These are phyloP conservation scores for Solanum paucissectum DNA, from an alignment of 257 asterid genomes.

Conservation along the genomic window DNA sequence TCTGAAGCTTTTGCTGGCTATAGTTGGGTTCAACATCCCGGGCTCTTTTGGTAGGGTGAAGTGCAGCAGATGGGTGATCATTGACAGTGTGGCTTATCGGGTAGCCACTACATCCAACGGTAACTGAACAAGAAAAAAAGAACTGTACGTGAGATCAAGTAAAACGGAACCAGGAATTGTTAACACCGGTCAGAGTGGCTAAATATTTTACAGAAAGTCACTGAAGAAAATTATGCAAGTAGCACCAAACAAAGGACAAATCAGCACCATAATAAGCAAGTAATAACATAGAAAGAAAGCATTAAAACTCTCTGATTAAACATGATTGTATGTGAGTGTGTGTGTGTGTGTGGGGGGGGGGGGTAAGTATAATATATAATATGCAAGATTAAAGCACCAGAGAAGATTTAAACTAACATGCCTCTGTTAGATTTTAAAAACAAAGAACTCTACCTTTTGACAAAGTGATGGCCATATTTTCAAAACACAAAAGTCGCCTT, in stretches of 20 bases:
- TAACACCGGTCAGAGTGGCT: background rate
- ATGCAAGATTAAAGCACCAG: background rate
- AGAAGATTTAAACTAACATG: background rate
- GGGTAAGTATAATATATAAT: background rate
- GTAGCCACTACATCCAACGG: slow-evolving; percentile 33
- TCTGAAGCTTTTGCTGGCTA: slow-evolving; percentile 42
- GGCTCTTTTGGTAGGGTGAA: slow-evolving; percentile 27
- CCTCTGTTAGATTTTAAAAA: background rate
- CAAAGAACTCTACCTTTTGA: background rate
- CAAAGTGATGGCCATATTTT: background rate
- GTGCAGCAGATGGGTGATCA: slow-evolving; percentile 21
- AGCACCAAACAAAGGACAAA: background rate
- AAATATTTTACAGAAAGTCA: background rate
- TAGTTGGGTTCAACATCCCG: slow-evolving; percentile 29
- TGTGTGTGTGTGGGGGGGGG: background rate
- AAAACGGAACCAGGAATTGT: background rate
- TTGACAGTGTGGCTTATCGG: slow-evolving; percentile 20
- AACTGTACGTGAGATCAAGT: background rate
- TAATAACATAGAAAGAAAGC: background rate
- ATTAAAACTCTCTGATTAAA: background rate
- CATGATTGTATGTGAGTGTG: background rate
- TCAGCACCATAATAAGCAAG: background rate
- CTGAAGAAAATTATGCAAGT: too few relatives aligned
- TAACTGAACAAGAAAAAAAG: slow-evolving; percentile 26
- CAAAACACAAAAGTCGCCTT: background rate